These are phyloP conservation scores for Camellia granthamiana DNA, from an alignment of 148 eudicot species.

Conservation along the genomic window DNA sequence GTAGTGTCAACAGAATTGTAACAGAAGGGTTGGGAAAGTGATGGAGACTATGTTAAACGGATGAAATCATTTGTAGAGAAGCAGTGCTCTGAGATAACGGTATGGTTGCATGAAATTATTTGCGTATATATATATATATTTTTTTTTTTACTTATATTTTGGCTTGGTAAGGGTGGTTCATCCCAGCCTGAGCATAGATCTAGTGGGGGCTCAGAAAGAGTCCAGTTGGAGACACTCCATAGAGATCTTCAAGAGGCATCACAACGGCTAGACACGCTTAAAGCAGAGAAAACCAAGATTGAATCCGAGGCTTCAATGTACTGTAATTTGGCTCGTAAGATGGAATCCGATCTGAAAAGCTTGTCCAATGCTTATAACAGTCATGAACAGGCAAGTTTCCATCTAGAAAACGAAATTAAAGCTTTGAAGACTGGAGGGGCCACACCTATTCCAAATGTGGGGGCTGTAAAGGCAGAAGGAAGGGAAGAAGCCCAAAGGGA, in stretches of 20 bases:
- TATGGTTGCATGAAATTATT: conserved; percentile 6
- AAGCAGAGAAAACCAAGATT: conserved; percentile 56
- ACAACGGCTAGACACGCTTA: conserved; percentile 60
- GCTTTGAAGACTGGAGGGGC: conserved; percentile 55
- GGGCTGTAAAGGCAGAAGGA: conserved; percentile 70
- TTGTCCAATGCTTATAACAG: conserved; percentile 93
- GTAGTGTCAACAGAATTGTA: conserved; percentile 87
- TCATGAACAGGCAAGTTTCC: conserved; percentile 71
- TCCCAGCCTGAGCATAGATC: conserved; percentile 44
- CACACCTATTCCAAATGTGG: conserved; percentile 42
- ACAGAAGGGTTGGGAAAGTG: conserved; percentile 68
- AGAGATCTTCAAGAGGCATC: conserved; percentile 73
- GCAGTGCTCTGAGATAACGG: conserved; percentile 96
- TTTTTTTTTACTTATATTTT: background rate
- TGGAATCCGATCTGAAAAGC: conserved; percentile 85
- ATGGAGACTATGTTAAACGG: conserved; percentile 66
- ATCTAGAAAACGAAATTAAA: conserved; percentile 59
- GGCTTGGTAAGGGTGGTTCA: conserved; percentile 33
- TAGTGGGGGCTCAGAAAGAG: conserved; percentile 59
- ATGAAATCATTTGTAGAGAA: conserved; percentile 76
- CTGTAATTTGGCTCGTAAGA: conserved; percentile 52
- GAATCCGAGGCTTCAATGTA: conserved; percentile 64
- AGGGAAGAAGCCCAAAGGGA: conserved; percentile 87
- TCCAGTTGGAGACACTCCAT: conserved; percentile 60
- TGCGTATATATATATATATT: no score